Conservation (phyloP, 495 filamentous ascomycete species). For the Cudoniella acicularis region DNA sequence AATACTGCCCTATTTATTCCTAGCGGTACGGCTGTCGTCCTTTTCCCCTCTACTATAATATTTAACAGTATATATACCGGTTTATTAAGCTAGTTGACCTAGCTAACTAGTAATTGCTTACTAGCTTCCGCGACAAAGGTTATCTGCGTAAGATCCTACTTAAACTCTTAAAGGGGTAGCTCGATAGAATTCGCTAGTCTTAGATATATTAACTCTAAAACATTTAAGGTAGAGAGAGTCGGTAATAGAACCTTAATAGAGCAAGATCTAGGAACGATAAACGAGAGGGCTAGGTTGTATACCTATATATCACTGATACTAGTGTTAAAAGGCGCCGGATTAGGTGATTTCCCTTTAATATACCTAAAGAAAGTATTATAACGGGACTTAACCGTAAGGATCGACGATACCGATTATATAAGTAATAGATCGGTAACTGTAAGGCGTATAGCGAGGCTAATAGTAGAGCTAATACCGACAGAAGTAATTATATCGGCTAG, state of each 20-base stretch:
- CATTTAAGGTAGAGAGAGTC: constrained; percentile 6
- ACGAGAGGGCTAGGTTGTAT: constrained; percentile 17
- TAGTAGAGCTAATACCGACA: constrained; percentile 12
- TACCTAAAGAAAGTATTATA: constrained; percentile 15
- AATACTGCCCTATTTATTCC: constrained; percentile 13
- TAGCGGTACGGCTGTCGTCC: constrained; percentile 3
- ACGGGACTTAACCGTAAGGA: constrained; percentile 4
- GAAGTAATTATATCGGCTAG: constrained; percentile 13
- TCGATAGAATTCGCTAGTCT: background rate
- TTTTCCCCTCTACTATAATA: constrained; percentile 8
- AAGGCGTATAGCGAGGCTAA: constrained; percentile 3
- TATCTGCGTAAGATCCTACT: constrained; percentile 8
- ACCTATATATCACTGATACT: constrained; percentile 12
- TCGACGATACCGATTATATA: constrained; percentile 9
- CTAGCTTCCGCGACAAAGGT: constrained; percentile 10
- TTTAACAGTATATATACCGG: constrained; percentile 14
- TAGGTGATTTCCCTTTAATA: constrained; percentile 4
- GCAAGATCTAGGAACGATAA: constrained; percentile 14
- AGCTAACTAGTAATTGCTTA: constrained; percentile 14
- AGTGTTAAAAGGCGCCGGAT: constrained; percentile 14
- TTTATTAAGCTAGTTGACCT: constrained; percentile 17
- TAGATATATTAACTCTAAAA: background rate
- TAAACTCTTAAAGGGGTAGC: constrained; percentile 7
- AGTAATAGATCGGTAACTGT: constrained; percentile 9
- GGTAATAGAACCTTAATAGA: constrained; percentile 2